These are phyloP conservation scores for Asterionellopsis glacialis DNA, from an alignment of 108 stramenopile genomes.

Conservation along the genomic window DNA sequence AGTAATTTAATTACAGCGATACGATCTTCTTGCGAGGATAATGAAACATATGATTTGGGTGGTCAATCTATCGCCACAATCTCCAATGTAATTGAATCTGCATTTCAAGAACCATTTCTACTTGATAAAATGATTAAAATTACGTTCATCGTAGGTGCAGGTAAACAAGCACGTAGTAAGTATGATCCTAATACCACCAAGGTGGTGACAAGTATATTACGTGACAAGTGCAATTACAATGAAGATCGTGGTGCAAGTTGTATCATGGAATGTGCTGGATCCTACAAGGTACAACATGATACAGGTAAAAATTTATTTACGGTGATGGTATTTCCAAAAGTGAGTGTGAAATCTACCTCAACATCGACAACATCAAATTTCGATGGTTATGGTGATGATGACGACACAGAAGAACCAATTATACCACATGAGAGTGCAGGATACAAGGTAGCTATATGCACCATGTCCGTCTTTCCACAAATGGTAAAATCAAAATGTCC, in stretches of 20 bases:
- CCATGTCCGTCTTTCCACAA: slow-evolving; percentile 54
- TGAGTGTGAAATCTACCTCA: slow-evolving; percentile 8
- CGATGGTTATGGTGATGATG: slow-evolving; percentile 8
- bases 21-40: no score
- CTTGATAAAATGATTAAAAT: slow-evolving; percentile 71
- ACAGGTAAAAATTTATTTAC: slow-evolving; percentile 94
- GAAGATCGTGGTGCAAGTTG: slow-evolving; percentile 90
- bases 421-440: slow-evolving; percentile 55
- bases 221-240: slow-evolving; percentile 61
- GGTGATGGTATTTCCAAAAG: slow-evolving; percentile 86
- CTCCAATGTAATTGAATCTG: slow-evolving; percentile 41
- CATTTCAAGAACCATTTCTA: slow-evolving; percentile 59
- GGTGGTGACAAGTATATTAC: slow-evolving; percentile 68
- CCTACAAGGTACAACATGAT: slow-evolving; percentile 93
- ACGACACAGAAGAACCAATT: slow-evolving; percentile 16
- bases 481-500: slow-evolving; percentile 51
- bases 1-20: no score
- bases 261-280: slow-evolving; percentile 73
- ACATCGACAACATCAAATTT: no score
- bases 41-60: slow-evolving; percentile 73
- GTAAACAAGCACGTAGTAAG: slow-evolving; percentile 75
- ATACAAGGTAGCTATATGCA: slow-evolving; percentile 56
- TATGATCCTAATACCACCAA: slow-evolving; percentile 84
- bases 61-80: slow-evolving; percentile 56
- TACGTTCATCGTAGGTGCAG: slow-evolving; percentile 84